Conservation (phyloP, 345 rosid genomes). For the Populus davidiana region DNA sequence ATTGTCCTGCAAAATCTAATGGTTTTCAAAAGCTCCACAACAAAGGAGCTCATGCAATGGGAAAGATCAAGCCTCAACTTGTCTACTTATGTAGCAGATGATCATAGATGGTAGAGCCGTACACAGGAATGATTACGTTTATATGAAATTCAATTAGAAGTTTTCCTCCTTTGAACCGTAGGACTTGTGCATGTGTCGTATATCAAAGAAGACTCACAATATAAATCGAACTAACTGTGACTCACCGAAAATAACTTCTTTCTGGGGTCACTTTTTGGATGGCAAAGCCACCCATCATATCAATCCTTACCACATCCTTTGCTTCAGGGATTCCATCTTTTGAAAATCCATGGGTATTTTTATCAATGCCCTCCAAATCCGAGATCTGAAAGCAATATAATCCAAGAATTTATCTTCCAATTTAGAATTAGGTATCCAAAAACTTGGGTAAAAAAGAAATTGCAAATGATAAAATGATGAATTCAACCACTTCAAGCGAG, state of each 20-base stretch:
- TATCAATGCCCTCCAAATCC: constrained; percentile 53
- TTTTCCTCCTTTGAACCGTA: background rate
- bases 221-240: background rate
- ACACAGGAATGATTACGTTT: too few species aligned
- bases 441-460: constrained; percentile 2
- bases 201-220: background rate
- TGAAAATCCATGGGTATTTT: constrained; percentile 46
- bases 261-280: constrained; percentile 73
- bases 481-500: constrained; percentile 9
- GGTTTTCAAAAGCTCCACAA: constrained; percentile 2
- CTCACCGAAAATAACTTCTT: constrained; percentile 85
- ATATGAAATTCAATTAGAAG: background rate
- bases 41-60: background rate
- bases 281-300: constrained; percentile 79
- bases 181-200: background rate
- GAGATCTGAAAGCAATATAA: constrained; percentile 51
- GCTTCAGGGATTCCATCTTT: constrained; percentile 58
- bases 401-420: background rate
- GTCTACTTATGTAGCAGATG: background rate
- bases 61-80: background rate
- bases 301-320: constrained; percentile 69
- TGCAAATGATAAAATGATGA: constrained; percentile 5
- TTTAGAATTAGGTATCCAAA: background rate
- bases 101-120: background rate
- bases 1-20: constrained; percentile 61